Evolutionary conservation across 305 asterid species (phyloP), one percentile per base, ranked within the genome.

Genomic region (Plantago coronopus): DNA sequence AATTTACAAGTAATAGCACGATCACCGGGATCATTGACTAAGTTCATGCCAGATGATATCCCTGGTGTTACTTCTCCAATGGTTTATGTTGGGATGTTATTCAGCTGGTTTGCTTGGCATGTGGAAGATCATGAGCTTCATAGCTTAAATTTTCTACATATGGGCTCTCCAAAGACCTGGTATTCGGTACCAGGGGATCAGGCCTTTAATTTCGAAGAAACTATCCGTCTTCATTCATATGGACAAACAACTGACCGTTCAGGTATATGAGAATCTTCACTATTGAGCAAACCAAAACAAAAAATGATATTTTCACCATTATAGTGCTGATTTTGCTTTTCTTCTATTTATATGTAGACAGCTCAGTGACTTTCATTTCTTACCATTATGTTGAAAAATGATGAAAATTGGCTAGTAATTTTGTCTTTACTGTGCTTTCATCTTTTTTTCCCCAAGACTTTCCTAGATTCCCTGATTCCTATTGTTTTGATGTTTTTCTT

Each of bases 21-120:
- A 65, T 87, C 99, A 34, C 83, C 94, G 58, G 99, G 99, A 55
- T 93, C 99, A n/a, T 72, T 93, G 66, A 93, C 99, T 2, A 95
- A 96, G 40, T 93, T 81, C 74, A 93, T 93, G 99, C 95, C 99
- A 17, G 96, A 93, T 83, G 99, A 93, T 77, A 93, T 93, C 21
- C 97, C 99, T 16, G 97, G 99, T 60, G 99, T 93, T 69, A 93
- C 99, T 50, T 89, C 97, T 56, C 99, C 99, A 5, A 93, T 93
- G 99, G 83, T 93, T 53, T 93, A 89, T 70, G 74, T 93, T 63
- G 99, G 99, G 63, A 93, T 93, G 99, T 59, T 93, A 74, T 93
- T 86, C 83, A 93, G 99, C 73, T 89, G 97, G 99, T 93, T 93
- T 83, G 99, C 99, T 29, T 93, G 99, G 99, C 99, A 93, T 75